Conservation (phyloP, 2,329 filamentous ascomycete species). For the Neospermospora avenae region DNA sequence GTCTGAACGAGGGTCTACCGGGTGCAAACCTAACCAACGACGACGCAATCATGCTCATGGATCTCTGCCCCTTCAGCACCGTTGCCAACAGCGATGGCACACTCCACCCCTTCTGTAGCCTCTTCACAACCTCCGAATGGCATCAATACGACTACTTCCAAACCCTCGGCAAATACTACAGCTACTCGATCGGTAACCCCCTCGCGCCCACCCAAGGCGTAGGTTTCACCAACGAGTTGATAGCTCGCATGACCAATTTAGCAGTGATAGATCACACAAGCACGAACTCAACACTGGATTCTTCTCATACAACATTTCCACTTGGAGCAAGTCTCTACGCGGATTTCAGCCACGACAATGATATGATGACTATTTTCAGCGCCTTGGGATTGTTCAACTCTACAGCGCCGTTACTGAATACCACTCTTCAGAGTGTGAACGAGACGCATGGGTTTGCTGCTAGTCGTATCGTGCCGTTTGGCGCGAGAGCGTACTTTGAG, state of each 20-base stretch:
- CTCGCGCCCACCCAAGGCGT: slow-evolving; percentile 83
- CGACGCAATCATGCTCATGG: slow-evolving; percentile 75
- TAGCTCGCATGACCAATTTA: slow-evolving; percentile 69
- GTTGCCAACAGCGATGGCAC: slow-evolving; percentile 57
- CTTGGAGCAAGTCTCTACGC: slow-evolving; percentile 67
- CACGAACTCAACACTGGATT: slow-evolving; percentile 75
- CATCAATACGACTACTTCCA: slow-evolving; percentile 76
- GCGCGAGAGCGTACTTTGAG: slow-evolving; percentile 77
- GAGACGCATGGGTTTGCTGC: slow-evolving; percentile 68
- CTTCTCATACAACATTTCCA: slow-evolving; percentile 66
- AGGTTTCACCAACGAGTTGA: slow-evolving; percentile 83
- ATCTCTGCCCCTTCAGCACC: slow-evolving; percentile 82
- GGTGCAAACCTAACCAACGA: slow-evolving; percentile 61
- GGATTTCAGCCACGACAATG: slow-evolving; percentile 91
- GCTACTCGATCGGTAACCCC: slow-evolving; percentile 71
- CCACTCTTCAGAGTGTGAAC: slow-evolving; percentile 46
- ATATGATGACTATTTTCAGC: slow-evolving; percentile 72
- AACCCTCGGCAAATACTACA: slow-evolving; percentile 80
- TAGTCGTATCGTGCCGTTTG: slow-evolving; percentile 80
- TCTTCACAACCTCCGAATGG: slow-evolving; percentile 77
- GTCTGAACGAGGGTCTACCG: slow-evolving; percentile 66
- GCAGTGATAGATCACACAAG: slow-evolving; percentile 71
- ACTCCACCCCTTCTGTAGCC: slow-evolving; percentile 68
- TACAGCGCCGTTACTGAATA: slow-evolving; percentile 52
- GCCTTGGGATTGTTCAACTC: slow-evolving; percentile 76